A percentile compares a stretch with the other conserved stretches of the same genome.
Conservation (phyloP, 192 early-diverging fungal genomes). For the Jimgerdemannia lactiflua region DNA sequence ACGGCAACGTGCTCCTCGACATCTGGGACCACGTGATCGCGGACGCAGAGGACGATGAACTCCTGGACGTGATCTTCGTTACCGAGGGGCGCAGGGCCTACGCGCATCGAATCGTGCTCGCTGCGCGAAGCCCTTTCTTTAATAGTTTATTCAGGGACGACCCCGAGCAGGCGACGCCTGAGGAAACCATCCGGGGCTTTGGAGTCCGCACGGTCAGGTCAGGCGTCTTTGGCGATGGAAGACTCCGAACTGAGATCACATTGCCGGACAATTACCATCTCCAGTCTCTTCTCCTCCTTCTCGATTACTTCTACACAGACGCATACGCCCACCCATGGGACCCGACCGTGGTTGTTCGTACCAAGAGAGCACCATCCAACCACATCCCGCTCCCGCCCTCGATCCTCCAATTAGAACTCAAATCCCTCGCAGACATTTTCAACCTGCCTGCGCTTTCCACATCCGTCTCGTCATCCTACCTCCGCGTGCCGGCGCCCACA, state of each 20-base stretch:
- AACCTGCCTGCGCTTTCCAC: conserved; percentile 32
- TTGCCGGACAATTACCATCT: conserved; percentile 23
- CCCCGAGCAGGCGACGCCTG: background rate
- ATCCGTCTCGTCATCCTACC: conserved; percentile 37
- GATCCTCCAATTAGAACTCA: conserved; percentile 33
- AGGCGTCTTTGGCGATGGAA: conserved; percentile 3
- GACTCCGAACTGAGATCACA: background rate
- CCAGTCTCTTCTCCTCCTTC: conserved; percentile 32
- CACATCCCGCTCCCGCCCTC: conserved; percentile 22
- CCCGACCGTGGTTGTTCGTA: conserved; percentile 42
- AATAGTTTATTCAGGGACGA: conserved; percentile 15
- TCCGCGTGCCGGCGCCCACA: conserved; percentile 25
- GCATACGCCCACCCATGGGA: conserved; percentile 42
- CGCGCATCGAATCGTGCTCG: conserved; percentile 47
- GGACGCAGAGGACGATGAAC: conserved; percentile 11
- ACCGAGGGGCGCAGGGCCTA: conserved; percentile 31
- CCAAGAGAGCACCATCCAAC: conserved; percentile 34
- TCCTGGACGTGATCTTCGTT: conserved; percentile 44
- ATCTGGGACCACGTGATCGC: conserved; percentile 5
- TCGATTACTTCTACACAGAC: conserved; percentile 57
- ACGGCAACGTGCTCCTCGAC: background rate
- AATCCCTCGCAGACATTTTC: conserved; percentile 29
- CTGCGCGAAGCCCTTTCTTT: conserved; percentile 38
- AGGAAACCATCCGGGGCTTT: background rate
- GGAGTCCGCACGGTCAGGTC: background rate